These are phyloP conservation scores for Populus deltoides DNA, from an alignment of 345 rosid species.

Conservation along the genomic window DNA sequence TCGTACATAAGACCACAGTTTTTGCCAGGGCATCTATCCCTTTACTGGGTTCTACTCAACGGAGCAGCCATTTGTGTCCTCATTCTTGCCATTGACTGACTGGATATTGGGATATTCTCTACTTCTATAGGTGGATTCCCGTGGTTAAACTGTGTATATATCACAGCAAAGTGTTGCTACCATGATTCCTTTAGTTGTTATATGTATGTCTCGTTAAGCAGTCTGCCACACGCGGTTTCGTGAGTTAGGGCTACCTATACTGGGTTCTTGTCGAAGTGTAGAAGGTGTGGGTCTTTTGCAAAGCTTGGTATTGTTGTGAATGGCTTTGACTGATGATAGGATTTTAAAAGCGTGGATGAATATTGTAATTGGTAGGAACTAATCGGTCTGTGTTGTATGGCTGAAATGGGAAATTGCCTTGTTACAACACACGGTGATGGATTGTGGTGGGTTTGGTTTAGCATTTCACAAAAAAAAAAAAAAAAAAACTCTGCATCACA, in stretches of 20 bases:
- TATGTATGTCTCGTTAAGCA: constrained; percentile 5
- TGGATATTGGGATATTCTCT: constrained; percentile 20
- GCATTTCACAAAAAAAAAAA: too few species aligned
- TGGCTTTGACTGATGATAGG: constrained; percentile 12
- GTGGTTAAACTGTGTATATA: constrained; percentile 42
- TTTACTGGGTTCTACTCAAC: constrained; percentile 20
- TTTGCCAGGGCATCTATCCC: constrained; percentile 13
- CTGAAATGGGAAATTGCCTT: background rate
- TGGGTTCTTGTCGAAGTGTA: constrained; percentile 1
- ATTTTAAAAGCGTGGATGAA: constrained; percentile 4
- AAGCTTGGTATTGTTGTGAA: constrained; percentile 2
- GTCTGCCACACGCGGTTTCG: background rate
- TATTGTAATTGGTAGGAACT: background rate
- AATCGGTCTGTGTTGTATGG: background rate
- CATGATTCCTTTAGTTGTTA: constrained; percentile 15
- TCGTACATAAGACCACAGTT: constrained; percentile 27
- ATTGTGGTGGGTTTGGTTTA: background rate
- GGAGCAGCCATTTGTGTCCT: constrained; percentile 22
- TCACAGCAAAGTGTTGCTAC: constrained; percentile 11
- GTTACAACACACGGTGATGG: background rate
- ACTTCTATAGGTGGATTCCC: constrained; percentile 24
- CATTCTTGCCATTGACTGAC: constrained; percentile 34
- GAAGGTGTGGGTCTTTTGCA: constrained; percentile 11
- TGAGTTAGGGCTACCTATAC: constrained; percentile 12
- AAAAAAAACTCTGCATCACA: too few species aligned